These are phyloP conservation scores for Solanum medicagineum DNA, from an alignment of 257 asterid species.

Conservation along the genomic window DNA sequence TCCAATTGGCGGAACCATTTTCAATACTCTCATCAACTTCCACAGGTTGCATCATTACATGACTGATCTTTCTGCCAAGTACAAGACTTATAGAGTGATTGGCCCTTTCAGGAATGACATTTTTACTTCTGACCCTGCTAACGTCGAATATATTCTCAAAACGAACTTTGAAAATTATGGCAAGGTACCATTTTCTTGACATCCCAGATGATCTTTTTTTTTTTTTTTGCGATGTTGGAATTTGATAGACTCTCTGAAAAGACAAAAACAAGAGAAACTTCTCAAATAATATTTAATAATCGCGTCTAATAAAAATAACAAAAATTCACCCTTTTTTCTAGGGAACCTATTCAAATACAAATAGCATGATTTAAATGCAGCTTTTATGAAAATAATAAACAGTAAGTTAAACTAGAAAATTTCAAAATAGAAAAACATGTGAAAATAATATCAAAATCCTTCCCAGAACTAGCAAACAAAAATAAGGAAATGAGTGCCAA, in stretches of 20 bases:
- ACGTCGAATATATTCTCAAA: conserved; percentile 59
- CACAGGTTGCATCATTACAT: conserved; percentile 49
- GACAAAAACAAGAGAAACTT: not conserved
- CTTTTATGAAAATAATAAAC: too few species aligned
- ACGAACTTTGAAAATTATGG: conserved; percentile 49
- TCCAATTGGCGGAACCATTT: conserved; percentile 51
- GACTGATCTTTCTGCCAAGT: conserved; percentile 43
- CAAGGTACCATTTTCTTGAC: conserved; percentile 25
- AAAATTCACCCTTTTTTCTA: not conserved
- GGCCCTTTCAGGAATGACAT: conserved; percentile 36
- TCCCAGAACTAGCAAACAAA: too few species aligned
- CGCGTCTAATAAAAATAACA: not conserved
- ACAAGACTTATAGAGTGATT: conserved; percentile 48
- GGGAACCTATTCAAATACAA: not conserved
- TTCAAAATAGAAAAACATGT: too few species aligned
- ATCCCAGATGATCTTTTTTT: not conserved
- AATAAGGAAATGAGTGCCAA: too few species aligned
- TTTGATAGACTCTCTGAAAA: not conserved
- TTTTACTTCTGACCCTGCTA: conserved; percentile 47
- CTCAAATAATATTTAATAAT: not conserved
- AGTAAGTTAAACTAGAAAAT: too few species aligned
- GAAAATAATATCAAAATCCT: too few species aligned
- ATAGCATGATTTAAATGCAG: not conserved
- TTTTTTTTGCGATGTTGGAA: not conserved
- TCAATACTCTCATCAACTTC: conserved; percentile 46